Evolutionary conservation across 2,329 filamentous ascomycete species (phyloP).

Genomic region (Coniella vitis): DNA sequence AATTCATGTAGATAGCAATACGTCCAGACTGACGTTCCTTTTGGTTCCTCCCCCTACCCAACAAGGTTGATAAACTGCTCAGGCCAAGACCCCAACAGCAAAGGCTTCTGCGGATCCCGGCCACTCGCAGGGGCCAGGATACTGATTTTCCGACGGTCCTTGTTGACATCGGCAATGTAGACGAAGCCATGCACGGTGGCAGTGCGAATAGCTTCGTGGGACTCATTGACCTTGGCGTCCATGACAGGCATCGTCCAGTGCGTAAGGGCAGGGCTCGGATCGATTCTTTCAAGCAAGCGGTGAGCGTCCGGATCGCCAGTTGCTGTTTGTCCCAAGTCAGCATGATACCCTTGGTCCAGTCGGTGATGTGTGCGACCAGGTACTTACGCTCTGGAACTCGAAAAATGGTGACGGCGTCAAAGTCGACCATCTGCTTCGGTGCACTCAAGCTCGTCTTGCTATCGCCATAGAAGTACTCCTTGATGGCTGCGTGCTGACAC

Average conservation of each 20-base stretch:
- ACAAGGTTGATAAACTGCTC: conserved; percentile 75
- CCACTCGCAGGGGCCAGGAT: conserved; percentile 80
- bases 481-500: conserved; percentile 68
- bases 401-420: conserved; percentile 68
- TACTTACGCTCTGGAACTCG: conserved; percentile 54
- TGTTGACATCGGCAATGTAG: conserved; percentile 87
- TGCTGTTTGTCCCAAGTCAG: conserved; percentile 10
- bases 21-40: background rate
- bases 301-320: conserved; percentile 27
- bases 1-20: no score
- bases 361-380: conserved; percentile 1
- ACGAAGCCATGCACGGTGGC: conserved; percentile 87
- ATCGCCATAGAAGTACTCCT: conserved; percentile 92
- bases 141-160: conserved; percentile 71
- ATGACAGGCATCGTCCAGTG: conserved; percentile 83
- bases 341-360: background rate
- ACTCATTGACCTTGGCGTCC: conserved; percentile 63
- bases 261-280: conserved; percentile 61
- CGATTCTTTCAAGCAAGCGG: conserved; percentile 53
- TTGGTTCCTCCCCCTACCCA: conserved; percentile 32
- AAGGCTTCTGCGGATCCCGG: conserved; percentile 67
- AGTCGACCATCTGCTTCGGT: conserved; percentile 78
- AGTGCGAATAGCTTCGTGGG: conserved; percentile 66
- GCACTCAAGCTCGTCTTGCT: conserved; percentile 71
- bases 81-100: conserved; percentile 83